Evolutionary conservation across 768 basidiomycete genomes (phyloP), one percentile per base, ranked within the genome.

Genomic region (Peribolospora baueri): DNA sequence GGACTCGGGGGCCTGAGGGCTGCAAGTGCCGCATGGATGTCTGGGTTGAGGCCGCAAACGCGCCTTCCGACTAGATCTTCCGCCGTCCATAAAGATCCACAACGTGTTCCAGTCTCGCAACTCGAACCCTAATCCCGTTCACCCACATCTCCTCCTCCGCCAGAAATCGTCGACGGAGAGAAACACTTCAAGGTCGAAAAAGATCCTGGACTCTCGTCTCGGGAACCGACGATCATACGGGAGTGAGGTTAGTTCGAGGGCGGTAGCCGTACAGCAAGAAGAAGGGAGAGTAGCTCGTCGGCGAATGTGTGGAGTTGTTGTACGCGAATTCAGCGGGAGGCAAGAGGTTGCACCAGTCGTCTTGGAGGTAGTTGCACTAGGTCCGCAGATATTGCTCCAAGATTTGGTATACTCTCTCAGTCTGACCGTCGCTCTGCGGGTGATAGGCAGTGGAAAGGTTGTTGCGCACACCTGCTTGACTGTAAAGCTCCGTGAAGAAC

Each of bases 371-470:
- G 51, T 68, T 65, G 43, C 59, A 51, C 57, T 65, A 72, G 0
- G 66, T 50, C 0, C 68, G 60, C 0, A 74, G 67, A 55, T 69
- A 71, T 9, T 66, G 65, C 55, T 74, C 70, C 0, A 73, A 37
- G 4, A 67, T 61, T 55, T 71, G 70, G 55, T 74, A 72, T 7
- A 68, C 59, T 1, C 64, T 54, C 54, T 75, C 71, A 0, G 70
- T 71, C 47, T 71, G 69, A 0, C 73, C 70, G 54, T 72, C 68
- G 3, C 67, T 68, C 52, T 71, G 68, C 0, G 73, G 74, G 53
- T 73, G 73, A 51, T 68, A 74, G 1, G 71, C 72, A 0, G 72
- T 74, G 5, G 66, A 68, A 0, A 68, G 58, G 42, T 65, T 66
- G n/a, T n/a, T n/a, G n/a, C n/a, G n/a, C n/a, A n/a, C n/a, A n/a